phyloP scores from a whole-genome alignment of 164 flowering plant species.

The Magnolia changhungtana region DNA sequence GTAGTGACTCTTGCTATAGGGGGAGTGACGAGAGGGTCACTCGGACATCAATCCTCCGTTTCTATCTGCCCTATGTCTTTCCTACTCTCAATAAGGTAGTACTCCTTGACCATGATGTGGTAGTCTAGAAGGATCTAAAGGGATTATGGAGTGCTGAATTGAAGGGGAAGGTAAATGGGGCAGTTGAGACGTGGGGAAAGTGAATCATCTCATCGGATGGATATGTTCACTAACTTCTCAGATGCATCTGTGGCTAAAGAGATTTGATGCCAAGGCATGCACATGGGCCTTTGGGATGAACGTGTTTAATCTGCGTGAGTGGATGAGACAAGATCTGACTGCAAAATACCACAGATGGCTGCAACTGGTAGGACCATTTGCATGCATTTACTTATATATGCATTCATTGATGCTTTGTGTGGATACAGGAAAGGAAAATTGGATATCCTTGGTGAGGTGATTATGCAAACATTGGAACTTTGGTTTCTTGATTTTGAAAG shows the following conservation, averaged over 20 bases:
- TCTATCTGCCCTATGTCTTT: conserved; percentile 80
- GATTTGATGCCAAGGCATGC: conserved; percentile 61
- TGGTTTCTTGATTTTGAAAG: background rate
- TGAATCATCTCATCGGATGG: conserved; percentile 54
- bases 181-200: conserved; percentile 67
- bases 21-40: no score
- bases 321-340: conserved; percentile 69
- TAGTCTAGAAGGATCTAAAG: conserved; percentile 74
- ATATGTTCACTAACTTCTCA: conserved; percentile 63
- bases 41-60: conserved; percentile 39
- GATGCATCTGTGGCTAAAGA: conserved; percentile 55
- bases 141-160: conserved; percentile 61
- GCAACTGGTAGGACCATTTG: conserved; percentile 51
- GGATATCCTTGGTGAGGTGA: no score
- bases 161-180: conserved; percentile 86
- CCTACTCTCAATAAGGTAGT: conserved; percentile 69
- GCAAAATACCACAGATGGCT: conserved; percentile 53
- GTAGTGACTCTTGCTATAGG: no score
- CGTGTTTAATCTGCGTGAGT: conserved; percentile 69
- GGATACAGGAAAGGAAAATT: no score
- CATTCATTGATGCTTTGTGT: background rate
- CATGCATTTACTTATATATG: background rate
- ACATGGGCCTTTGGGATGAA: conserved; percentile 99
- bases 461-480: background rate
- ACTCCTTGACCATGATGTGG: conserved; percentile 95